Evolutionary conservation across 2,329 filamentous ascomycete genomes (phyloP), one percentile per base, ranked within the genome.

Genomic region (Sclerotinia glacialis): DNA sequence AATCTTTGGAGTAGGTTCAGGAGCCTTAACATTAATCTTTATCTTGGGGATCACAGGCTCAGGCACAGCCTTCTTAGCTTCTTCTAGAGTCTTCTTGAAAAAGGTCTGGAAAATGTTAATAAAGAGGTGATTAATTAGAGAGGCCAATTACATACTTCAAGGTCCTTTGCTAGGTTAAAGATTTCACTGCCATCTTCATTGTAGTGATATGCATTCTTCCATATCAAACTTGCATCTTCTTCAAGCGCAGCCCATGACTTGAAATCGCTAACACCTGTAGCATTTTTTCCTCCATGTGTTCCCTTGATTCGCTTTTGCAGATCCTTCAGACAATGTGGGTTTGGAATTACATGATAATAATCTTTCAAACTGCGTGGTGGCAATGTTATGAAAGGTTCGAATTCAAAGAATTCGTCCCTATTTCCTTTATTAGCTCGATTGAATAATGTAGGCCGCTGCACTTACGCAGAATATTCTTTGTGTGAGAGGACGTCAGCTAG

Each of bases 151-250:
- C 78, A 63, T 80, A 92, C 91, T 85, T 96, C 89, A 8, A 97
- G 85, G 68, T 95, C 88, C 59, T 88, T 85, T 0, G 92, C 92
- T 68, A 95, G 81, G 28, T 85, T 82, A 70, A 88, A 92, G 62
- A 97, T 93, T 21, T 92, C 89, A 74, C 93, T 97, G 5, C 89
- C 91, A 75, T 97, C 93, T 77, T 97, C 92, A 72, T 97, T 97
- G 81, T 94, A 97, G 67, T 89, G 89, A 74, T 88, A 90, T 0
- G 93, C 92, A 77, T 97, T 97, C 59, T 84, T 85, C 93, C 93
- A 97, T 53, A 97, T 87, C 63, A 91, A 83, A 73, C 88, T 90
- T 16, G 91, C 83, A 74, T 91, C 90, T 64, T 93, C 88, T 76
- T 92, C 92, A 71, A 97, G 92, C 0, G 87, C 84, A 66, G 87